Base-by-base conservation (phyloP, 805 yeast genomes). In the Kurtzmaniella fragi region DNA sequence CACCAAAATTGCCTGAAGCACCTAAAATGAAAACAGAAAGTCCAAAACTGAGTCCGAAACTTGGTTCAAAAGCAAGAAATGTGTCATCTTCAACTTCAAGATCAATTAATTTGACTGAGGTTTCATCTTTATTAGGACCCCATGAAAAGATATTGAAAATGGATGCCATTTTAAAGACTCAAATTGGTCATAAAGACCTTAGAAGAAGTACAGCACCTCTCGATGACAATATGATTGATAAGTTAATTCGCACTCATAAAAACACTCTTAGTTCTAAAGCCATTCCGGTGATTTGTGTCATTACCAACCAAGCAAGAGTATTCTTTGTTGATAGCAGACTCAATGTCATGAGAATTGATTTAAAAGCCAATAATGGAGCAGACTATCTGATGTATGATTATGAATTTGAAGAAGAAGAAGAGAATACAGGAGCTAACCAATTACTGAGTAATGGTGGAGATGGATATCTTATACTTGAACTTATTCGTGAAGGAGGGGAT, bases 331-430 rank as follows among this genome's bases (percentile, higher is more conserved):
- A 65, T 41, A 52, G 56, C 0, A 32, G 45, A 0, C 48, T 68
- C 26, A 57, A 61, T 45, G 68, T 62, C 0, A 57, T 55, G 56
- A 41, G 66, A 50, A 61, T 68, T 8, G 72, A 68, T 43, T 55
- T 68, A 44, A 64, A 66, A 29, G 68, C 72, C 17, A 67, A 68
- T 35, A 56, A 57, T 34, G 70, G 70, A 1, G 52, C 51, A n/a
- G 70, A 76, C 46, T 77, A 84, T 39, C 84, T 85, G 52, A 79
- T 84, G 81, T 84, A 84, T 54, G 91, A 84, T 57, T 83, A 81
- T 57, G 91, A 84, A 54, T 84, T 84, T 57, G 81, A 79, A 49
- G 54, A 52, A 7, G 57, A 44, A 5, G 49, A 42, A 9, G 48
- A 44, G 45, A 84, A 78, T 41, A 63, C 59, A 14, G 67, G 67